These are phyloP conservation scores for Knufia fluminis DNA, from an alignment of 2,329 filamentous ascomycete species.

Conservation along the genomic window DNA sequence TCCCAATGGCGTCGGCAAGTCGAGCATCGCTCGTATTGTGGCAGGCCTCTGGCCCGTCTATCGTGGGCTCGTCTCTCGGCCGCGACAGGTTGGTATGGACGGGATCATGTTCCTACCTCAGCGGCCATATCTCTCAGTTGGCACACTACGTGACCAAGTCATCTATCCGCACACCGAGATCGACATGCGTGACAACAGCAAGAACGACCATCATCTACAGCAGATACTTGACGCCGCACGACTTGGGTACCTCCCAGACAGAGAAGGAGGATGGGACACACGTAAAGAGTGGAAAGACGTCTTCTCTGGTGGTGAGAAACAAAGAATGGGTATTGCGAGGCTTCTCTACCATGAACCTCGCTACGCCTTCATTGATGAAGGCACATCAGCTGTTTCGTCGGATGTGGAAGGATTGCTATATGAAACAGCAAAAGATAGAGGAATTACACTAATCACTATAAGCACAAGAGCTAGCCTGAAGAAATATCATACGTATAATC, in stretches of 20 bases:
- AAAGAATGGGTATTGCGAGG: conserved; percentile 83
- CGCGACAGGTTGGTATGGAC: conserved; percentile 68
- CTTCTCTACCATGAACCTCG: conserved; percentile 89
- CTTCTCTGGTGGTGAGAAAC: conserved; percentile 93
- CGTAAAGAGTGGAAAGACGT: conserved; percentile 98
- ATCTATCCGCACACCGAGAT: conserved; percentile 94
- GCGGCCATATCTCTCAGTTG: conserved; percentile 81
- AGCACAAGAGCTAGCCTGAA: conserved; percentile 90
- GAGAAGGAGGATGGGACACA: conserved; percentile 94
- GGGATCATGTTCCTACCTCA: conserved; percentile 99
- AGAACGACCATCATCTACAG: conserved; percentile 68
- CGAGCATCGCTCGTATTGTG: conserved; percentile 73
- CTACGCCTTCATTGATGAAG: conserved; percentile 92
- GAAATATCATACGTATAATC: conserved; percentile 88
- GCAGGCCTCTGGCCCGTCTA: conserved; percentile 95
- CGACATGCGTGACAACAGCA: conserved; percentile 78
- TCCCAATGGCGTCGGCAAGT: conserved; percentile 90
- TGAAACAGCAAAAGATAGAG: conserved; percentile 82
- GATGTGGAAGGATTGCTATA: conserved; percentile 93
- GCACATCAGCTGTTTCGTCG: conserved; percentile 84
- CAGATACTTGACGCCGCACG: conserved; percentile 71
- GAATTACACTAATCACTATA: conserved; percentile 92
- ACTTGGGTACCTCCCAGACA: conserved; percentile 78
- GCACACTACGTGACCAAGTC: conserved; percentile 89
- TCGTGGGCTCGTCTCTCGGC: conserved; percentile 79